These are phyloP conservation scores for Gossypium aridum DNA, from an alignment of 441 rosid genomes.

Conservation along the genomic window DNA sequence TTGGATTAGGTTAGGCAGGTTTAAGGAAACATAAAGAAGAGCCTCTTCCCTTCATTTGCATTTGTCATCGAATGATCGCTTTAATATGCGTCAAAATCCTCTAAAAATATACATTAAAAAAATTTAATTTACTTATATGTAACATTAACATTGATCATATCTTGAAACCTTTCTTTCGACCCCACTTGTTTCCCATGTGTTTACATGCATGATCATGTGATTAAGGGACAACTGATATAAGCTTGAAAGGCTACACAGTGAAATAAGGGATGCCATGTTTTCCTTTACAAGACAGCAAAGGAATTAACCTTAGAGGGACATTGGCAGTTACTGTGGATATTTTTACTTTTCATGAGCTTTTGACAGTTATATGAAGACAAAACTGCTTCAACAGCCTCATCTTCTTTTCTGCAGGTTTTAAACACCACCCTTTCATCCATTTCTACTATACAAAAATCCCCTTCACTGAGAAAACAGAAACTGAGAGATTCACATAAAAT, in stretches of 20 bases:
- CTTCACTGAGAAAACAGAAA: background rate
- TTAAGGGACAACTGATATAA: background rate
- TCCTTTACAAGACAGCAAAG: background rate
- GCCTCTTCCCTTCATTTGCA: background rate
- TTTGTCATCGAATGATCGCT: no score
- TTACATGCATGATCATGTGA: conserved; percentile 3
- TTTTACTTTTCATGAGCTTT: background rate
- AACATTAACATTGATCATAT: background rate
- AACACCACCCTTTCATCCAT: background rate
- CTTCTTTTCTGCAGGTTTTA: background rate
- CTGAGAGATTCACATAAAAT: conserved; percentile 15
- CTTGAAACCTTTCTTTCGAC: background rate
- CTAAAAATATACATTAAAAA: background rate
- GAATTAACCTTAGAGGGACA: background rate
- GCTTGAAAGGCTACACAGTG: background rate
- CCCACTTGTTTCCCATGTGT: conserved; percentile 18
- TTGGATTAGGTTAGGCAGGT: background rate
- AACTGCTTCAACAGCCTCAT: background rate
- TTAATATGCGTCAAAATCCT: no score
- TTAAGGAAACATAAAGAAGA: background rate
- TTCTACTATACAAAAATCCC: background rate
- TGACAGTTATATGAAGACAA: conserved; percentile 15
- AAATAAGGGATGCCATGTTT: background rate
- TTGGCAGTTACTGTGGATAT: background rate
- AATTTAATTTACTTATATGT: background rate